Base-by-base conservation (phyloP, 768 basidiomycete genomes). In the Xerocomellus intermedius region DNA sequence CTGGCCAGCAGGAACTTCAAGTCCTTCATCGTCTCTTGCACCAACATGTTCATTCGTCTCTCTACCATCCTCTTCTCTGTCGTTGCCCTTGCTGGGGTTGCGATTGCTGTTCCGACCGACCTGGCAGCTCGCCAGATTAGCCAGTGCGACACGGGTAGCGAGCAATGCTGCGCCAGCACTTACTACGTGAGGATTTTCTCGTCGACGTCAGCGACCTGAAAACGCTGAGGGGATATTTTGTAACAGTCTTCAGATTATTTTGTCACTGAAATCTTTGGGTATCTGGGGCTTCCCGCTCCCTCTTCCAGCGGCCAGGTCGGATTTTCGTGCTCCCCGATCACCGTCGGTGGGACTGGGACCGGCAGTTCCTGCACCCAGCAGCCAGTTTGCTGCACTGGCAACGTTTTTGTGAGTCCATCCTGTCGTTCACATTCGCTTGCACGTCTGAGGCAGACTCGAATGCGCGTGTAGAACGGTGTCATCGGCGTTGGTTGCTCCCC, bases 141-240 rank as follows among this genome's bases (percentile, higher is more conserved):
- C 43, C 1, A 64, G 17, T 82, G 81, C 67, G 72, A 72, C 63
- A 73, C 75, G 28, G 81, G 79, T 4, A 44, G 62, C n/a, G 44
- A 76, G 24, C 42, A 48, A 16, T 64, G 55, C 52, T 63, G 49
- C 37, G 4, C n/a, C 32, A 48, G 24, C 32, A 4, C 17, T 7
- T n/a, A 8, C 10, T 10, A 22, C 16, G 48, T 51, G 37, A 55
- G 43, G 26, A 4, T 38, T 10, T 4, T 35, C 16, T 50, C 21
- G 26, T 16, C 4, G 30, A 50, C 3, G 2, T 5, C 5, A 17
- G 5, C 13, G 35, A 55, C 4, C 9, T 12, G 28, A 17, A 46
- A n/a, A 35, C 2, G 8, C 37, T 39, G 17, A 41, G 16, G 13
- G 21, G n/a, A 16, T 1, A 13, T 22, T 42, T 26, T 19, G 13